Conservation (phyloP, 148 eudicot species). For the Vaccinium corymbosum region DNA sequence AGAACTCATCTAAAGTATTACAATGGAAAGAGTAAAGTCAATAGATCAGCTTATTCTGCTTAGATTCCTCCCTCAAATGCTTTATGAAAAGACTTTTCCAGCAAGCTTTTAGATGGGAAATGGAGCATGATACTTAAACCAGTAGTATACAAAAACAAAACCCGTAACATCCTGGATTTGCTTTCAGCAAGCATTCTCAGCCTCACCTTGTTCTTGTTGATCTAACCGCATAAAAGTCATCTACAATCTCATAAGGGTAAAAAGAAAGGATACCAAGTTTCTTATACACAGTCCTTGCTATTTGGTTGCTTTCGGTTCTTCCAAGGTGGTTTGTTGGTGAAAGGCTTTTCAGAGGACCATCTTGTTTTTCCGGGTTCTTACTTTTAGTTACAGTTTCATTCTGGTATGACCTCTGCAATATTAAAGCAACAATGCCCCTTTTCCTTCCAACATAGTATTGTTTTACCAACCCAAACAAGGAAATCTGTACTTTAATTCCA, state of each 20-base stretch:
- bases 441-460: not conserved
- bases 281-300: not conserved
- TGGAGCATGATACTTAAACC: not conserved
- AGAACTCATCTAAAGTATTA: not conserved
- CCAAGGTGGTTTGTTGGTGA: not conserved
- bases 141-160: not conserved
- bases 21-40: not conserved
- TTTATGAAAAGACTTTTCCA: not conserved
- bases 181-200: not conserved
- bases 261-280: not conserved
- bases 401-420: not conserved
- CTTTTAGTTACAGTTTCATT: not conserved
- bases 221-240: not conserved
- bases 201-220: not conserved
- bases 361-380: not conserved
- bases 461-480: not conserved
- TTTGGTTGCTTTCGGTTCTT: not conserved
- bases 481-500: not conserved
- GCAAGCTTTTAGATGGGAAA: not conserved
- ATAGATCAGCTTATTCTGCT: not conserved
- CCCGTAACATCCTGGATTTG: not conserved
- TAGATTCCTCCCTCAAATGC: not conserved
- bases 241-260: not conserved
- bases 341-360: not conserved
- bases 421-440: not conserved